Conservation (phyloP, 1,284 basidiomycete genomes). For the Hypsizygus ulmarius region DNA sequence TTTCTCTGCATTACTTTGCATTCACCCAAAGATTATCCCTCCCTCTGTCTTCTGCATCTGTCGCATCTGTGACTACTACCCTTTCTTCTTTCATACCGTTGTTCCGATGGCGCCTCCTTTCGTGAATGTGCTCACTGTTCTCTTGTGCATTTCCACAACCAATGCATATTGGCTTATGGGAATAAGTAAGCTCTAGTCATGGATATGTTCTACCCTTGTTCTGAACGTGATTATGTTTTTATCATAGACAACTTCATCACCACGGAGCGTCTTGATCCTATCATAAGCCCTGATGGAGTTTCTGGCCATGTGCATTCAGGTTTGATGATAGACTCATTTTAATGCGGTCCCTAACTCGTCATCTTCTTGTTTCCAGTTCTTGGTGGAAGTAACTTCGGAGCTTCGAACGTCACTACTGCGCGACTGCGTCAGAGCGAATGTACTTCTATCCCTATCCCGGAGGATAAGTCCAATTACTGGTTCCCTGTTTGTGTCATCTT, state of each 20-base stretch:
- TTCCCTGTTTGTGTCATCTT: slow-evolving; percentile 34
- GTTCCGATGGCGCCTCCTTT: too few species aligned
- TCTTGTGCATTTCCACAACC: neutral
- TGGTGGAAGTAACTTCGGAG: slow-evolving; percentile 42
- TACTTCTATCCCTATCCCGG: slow-evolving; percentile 40
- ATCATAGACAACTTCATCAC: slow-evolving; percentile 37
- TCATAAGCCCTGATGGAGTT: slow-evolving; percentile 37
- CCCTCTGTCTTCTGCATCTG: too few species aligned
- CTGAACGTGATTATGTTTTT: neutral
- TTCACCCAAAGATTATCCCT: too few species aligned
- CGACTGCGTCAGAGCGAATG: slow-evolving; percentile 37
- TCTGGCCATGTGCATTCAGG: slow-evolving; percentile 41
- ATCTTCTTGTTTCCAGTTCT: slow-evolving; percentile 27
- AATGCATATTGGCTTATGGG: slow-evolving; percentile 39
- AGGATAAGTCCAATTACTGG: slow-evolving; percentile 48
- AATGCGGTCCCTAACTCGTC: slow-evolving; percentile 2
- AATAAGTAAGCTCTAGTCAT: slow-evolving; percentile 25
- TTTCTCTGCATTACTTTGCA: too few species aligned
- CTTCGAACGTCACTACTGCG: slow-evolving; percentile 30
- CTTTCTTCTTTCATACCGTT: neutral
- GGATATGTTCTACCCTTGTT: neutral
- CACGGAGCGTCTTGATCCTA: slow-evolving; percentile 40
- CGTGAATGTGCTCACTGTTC: too few species aligned
- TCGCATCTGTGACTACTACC: neutral
- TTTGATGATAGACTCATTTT: slow-evolving; percentile 13